Conservation (phyloP, 2,329 filamentous ascomycete genomes). For the Kalaharituber pfeilii region DNA sequence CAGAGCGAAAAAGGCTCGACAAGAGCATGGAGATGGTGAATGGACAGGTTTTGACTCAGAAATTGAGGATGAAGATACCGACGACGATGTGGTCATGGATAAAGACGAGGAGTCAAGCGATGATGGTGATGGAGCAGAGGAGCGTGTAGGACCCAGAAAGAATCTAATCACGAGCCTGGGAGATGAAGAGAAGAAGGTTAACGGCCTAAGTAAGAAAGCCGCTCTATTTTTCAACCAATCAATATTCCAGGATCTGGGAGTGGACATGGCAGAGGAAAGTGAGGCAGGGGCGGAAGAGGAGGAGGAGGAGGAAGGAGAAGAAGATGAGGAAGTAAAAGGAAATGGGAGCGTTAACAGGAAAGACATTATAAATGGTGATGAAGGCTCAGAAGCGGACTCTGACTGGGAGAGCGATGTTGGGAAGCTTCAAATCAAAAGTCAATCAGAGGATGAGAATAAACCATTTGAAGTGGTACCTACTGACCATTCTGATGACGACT, state of each 20-base stretch:
- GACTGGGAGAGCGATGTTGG: conserved; percentile 20
- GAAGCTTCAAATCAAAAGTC: conserved; percentile 10
- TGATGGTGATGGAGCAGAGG: conserved; percentile 32
- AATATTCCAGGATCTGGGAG: conserved; percentile 67
- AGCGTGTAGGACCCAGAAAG: conserved; percentile 29
- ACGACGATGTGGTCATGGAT: conserved; percentile 29
- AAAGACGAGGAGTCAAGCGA: conserved; percentile 46
- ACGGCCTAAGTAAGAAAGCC: conserved; percentile 65
- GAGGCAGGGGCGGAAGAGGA: conserved; percentile 31
- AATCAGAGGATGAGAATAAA: conserved; percentile 30
- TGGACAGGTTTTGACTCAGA: conserved; percentile 75
- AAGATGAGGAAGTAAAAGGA: conserved; percentile 24
- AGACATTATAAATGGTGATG: conserved; percentile 18
- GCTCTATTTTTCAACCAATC: conserved; percentile 86
- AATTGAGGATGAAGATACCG: conserved; percentile 42
- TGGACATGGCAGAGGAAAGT: conserved; percentile 42
- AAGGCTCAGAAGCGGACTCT: conserved; percentile 16
- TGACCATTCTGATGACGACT: conserved; percentile 43
- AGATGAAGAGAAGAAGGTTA: conserved; percentile 33
- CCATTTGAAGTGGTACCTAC: conserved; percentile 37
- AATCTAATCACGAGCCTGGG: conserved; percentile 46
- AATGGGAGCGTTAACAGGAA: conserved; percentile 5
- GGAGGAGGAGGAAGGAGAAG: conserved; percentile 26
- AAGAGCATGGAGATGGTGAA: conserved; percentile 67
- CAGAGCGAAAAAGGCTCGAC: conserved; percentile 72